Evolutionary conservation across 306 rosid species (phyloP), one percentile per base, ranked within the genome.

Genomic region (Corylus heterophylla): DNA sequence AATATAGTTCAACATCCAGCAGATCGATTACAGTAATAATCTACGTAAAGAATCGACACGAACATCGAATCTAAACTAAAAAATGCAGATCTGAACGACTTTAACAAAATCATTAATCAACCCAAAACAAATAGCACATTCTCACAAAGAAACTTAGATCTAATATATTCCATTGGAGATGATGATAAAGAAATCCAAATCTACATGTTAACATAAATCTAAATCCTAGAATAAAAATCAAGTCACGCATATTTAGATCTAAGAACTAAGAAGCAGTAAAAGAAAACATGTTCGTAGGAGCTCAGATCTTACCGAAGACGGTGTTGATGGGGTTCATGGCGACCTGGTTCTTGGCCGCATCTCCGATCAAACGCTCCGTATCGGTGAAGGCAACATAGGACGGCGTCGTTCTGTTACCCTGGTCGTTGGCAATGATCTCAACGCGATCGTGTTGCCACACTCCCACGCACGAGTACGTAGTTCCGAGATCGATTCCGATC

Each of bases 361-460:
- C 90, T 22, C 92, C 92, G 54, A 89, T 83, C 80, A 89, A 50
- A 39, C 92, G 85, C 81, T 89, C 90, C 8, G 94, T 63, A 22
- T 90, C 90, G 1, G 90, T 88, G 73, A 90, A 90, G 0, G 74
- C 94, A 1, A 90, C 94, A 16, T 83, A 90, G 14, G 94, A 90
- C 13, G 94, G 94, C 9, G 94, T 90, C 2, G 92, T 90, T 55
- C 94, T 72, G 88, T 90, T 90, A 0, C 94, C 94, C 66, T 90
- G 94, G 69, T 90, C 94, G 20, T 90, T 90, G 72, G 92, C 89
- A 0, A 90, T 90, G 82, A 90, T 88, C 84, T 90, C 94, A 16
- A 86, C 94, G 3, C 94, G 92, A 48, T 88, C 92, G 39, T 88
- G 90, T 35, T 88, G 94, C 92, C 94, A 90, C 0, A 90, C 94